Conservation (phyloP, 2,329 filamentous ascomycete species). For the Paecilomyces variotii region DNA sequence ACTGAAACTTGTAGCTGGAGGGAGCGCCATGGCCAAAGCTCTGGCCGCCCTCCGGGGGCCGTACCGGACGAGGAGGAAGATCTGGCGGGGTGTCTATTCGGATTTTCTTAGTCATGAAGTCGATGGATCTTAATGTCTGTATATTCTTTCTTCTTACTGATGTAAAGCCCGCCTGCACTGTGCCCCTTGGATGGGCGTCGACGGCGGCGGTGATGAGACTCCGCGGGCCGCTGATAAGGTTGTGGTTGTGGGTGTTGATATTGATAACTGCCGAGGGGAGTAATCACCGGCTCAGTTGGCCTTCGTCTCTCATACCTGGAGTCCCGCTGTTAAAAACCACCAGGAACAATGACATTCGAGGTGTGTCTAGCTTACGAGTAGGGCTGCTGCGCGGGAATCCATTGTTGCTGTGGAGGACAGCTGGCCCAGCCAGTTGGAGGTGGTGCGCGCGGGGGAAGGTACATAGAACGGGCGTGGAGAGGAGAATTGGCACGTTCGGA, state of each 20-base stretch:
- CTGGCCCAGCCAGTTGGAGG: background rate
- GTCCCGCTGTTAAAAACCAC: background rate
- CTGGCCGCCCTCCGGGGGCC: constrained; percentile 50
- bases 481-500: background rate
- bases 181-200: background rate
- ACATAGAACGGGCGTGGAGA: background rate
- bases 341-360: background rate
- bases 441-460: background rate
- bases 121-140: background rate
- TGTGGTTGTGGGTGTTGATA: background rate
- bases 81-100: constrained; percentile 42
- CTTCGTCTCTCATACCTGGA: background rate
- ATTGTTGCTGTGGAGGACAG: background rate
- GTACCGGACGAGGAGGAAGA: constrained; percentile 57
- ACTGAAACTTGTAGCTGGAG: constrained; percentile 75
- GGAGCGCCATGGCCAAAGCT: constrained; percentile 75
- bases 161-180: background rate
- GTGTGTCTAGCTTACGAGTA: background rate
- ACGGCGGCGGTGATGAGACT: background rate
- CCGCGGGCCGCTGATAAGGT: background rate
- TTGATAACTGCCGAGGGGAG: background rate
- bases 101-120: constrained; percentile 3
- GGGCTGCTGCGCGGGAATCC: background rate
- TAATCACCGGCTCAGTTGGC: background rate
- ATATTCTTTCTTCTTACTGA: background rate